A percentile compares a stretch with the other conserved stretches of the same genome.
Evolutionary conservation across 768 basidiomycete genomes (phyloP).

Genomic region (Termitomyces sp.): DNA sequence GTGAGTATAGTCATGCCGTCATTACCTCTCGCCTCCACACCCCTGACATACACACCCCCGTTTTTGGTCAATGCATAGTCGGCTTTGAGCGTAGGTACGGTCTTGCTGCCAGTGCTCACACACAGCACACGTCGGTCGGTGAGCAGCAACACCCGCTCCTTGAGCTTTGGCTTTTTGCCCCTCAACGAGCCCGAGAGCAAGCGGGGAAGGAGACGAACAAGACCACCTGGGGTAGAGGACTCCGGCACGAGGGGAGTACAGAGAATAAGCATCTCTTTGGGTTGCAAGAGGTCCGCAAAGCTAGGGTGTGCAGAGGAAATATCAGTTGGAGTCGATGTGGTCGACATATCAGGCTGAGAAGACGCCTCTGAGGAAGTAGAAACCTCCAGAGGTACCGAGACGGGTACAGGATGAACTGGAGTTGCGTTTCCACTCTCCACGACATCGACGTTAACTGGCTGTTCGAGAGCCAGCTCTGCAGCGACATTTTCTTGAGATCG

Average conservation of each 20-base stretch:
- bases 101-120: constrained; percentile 4
- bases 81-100: constrained; percentile 2
- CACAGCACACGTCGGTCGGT: constrained; percentile 13
- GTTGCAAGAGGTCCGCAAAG: constrained; percentile 7
- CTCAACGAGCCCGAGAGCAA: constrained; percentile 11
- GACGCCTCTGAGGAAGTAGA: no score
- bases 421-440: neutral
- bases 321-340: neutral
- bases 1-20: constrained; percentile 5
- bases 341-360: no score
- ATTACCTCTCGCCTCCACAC: constrained; percentile 5
- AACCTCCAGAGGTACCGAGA: neutral
- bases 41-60: neutral
- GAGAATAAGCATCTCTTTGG: constrained; percentile 5
- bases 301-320: neutral
- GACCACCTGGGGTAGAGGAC: constrained; percentile 3
- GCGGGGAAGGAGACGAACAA: constrained; percentile 8
- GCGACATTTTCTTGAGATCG: neutral
- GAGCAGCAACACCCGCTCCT: constrained; percentile 9
- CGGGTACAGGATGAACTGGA: neutral
- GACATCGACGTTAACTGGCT: neutral
- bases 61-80: constrained; percentile 1
- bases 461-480: constrained; percentile 9
- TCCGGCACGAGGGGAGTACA: constrained; percentile 8
- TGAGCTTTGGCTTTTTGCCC: constrained; percentile 12